Percentiles rank a stretch among this genome's conserved stretches.
Conservation (phyloP, 441 rosid species). For the Brassica hybrid region DNA sequence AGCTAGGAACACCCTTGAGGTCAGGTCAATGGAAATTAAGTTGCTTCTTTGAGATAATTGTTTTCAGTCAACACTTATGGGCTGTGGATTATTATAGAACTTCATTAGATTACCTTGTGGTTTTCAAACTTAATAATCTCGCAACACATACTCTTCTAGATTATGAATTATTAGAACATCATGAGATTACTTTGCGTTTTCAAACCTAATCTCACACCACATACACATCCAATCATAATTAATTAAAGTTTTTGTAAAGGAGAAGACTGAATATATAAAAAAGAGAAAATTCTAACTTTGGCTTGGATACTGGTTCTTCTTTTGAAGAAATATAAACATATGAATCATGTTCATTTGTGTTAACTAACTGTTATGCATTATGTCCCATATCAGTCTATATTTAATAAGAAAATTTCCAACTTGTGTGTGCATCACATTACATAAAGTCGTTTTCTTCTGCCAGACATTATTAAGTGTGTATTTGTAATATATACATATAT, state of each 20-base stretch:
- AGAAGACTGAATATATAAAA: background rate
- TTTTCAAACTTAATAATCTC: background rate
- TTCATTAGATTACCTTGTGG: background rate
- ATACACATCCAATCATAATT: conserved; percentile 13
- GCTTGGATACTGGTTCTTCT: conserved; percentile 23
- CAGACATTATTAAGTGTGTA: conserved; percentile 41
- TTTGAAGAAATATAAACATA: conserved; percentile 32
- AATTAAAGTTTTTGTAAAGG: conserved; percentile 29
- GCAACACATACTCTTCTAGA: background rate
- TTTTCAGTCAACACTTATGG: conserved; percentile 14
- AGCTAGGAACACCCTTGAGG: too few species aligned
- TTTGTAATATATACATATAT: conserved; percentile 28
- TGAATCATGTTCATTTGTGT: conserved; percentile 42
- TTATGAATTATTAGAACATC: conserved; percentile 1
- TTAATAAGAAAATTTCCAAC: conserved; percentile 9
- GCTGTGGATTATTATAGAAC: background rate
- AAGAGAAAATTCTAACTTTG: background rate
- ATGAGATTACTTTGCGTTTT: conserved; percentile 13
- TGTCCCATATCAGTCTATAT: conserved; percentile 33
- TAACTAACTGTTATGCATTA: conserved; percentile 41
- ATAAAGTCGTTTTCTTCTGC: conserved; percentile 39
- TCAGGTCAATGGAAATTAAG: background rate
- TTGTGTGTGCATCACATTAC: conserved; percentile 39
- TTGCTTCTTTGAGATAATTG: background rate
- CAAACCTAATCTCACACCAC: conserved; percentile 27